phyloP scores from a whole-genome alignment of 805 yeast genomes.

The Candida rishiriensis region DNA sequence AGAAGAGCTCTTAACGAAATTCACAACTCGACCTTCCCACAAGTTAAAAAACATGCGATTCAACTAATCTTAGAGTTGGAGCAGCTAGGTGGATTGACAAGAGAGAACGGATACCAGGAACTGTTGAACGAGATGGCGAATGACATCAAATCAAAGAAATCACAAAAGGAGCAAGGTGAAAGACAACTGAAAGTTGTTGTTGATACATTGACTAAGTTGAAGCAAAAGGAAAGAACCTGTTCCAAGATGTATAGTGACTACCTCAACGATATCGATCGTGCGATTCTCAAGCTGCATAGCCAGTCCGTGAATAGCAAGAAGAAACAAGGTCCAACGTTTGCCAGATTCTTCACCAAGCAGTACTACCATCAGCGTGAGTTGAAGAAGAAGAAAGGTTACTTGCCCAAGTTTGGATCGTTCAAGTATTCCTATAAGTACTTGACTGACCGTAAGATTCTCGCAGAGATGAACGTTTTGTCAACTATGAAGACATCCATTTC shows the following conservation, averaged over 20 bases:
- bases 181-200: slow-evolving; percentile 38
- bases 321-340: slow-evolving; percentile 23
- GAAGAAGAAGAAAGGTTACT: slow-evolving; percentile 57
- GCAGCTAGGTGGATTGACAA: slow-evolving; percentile 53
- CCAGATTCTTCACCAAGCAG: slow-evolving; percentile 60
- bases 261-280: slow-evolving; percentile 40
- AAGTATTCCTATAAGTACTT: slow-evolving; percentile 73
- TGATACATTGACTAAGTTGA: slow-evolving; percentile 39
- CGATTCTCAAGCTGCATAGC: slow-evolving; percentile 40
- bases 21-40: slow-evolving; percentile 51
- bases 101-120: slow-evolving; percentile 71
- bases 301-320: slow-evolving; percentile 44
- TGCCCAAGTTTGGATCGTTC: slow-evolving; percentile 74
- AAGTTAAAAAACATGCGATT: slow-evolving; percentile 70
- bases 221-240: slow-evolving; percentile 42
- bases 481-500: slow-evolving; percentile 20
- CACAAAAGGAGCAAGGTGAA: slow-evolving; percentile 38
- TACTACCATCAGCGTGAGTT: slow-evolving; percentile 71
- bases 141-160: slow-evolving; percentile 56
- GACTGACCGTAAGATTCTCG: slow-evolving; percentile 64
- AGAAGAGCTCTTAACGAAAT: slow-evolving; percentile 37
- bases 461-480: slow-evolving; percentile 36
- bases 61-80: slow-evolving; percentile 77
- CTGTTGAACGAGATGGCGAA: slow-evolving; percentile 77
- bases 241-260: slow-evolving; percentile 42